Evolutionary conservation across 129 eudicot species (phyloP).

Genomic region (Silybum marianum): DNA sequence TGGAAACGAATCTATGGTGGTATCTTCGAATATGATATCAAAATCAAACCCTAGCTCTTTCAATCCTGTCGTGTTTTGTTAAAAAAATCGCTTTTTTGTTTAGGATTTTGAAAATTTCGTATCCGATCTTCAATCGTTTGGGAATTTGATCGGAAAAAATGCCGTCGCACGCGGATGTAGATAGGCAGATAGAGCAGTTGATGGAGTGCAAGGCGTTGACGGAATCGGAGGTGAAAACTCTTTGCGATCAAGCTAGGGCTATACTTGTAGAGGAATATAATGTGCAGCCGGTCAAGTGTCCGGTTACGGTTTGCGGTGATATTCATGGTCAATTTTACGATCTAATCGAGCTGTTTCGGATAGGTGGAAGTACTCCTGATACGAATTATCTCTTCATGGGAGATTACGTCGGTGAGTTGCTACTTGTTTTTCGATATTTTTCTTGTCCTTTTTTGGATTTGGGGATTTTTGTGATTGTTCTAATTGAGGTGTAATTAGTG

Average conservation of each 20-base stretch:
- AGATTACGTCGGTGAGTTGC: slow-evolving; percentile 77
- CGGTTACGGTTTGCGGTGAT: slow-evolving; percentile 87
- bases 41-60: slow-evolving; percentile 43
- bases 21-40: slow-evolving; percentile 16
- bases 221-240: slow-evolving; percentile 72
- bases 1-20: slow-evolving; percentile 32
- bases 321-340: slow-evolving; percentile 87
- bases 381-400: slow-evolving; percentile 97
- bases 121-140: slow-evolving; percentile 31
- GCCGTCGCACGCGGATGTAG: slow-evolving; percentile 78
- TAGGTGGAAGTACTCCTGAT: slow-evolving; percentile 81
- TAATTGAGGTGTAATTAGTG: neutral
- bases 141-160: slow-evolving; percentile 26
- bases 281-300: slow-evolving; percentile 91
- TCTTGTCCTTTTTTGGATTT: neutral
- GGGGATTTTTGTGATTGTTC: slow-evolving; percentile 12
- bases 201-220: slow-evolving; percentile 90
- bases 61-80: slow-evolving; percentile 14
- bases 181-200: slow-evolving; percentile 78
- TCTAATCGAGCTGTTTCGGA: slow-evolving; percentile 75
- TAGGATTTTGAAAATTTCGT: slow-evolving; percentile 12
- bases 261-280: slow-evolving; percentile 89
- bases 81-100: neutral
- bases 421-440: neutral
- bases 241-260: slow-evolving; percentile 88